A percentile compares a stretch with the other conserved stretches of the same genome.
These are phyloP conservation scores for Fusarium hainanense DNA, from an alignment of 2,329 filamentous ascomycete genomes.

Conservation along the genomic window DNA sequence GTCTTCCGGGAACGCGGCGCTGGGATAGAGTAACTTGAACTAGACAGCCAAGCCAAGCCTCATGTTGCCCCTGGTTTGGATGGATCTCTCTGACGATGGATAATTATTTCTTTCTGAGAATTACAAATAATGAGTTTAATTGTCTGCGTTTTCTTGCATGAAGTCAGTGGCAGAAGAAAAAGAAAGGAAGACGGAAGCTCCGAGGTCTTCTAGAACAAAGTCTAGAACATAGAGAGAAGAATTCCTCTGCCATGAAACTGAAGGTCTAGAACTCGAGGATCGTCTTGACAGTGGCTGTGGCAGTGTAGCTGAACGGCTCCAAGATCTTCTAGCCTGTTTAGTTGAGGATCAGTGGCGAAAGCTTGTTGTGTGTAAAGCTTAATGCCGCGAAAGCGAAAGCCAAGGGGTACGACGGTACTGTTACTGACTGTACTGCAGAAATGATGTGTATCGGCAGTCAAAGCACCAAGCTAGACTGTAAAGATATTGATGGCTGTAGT, in stretches of 20 bases:
- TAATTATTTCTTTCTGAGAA: neutral
- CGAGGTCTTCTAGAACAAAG: constrained; percentile 14
- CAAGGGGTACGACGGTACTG: constrained; percentile 1
- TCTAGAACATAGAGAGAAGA: constrained; percentile 1
- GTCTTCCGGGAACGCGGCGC: constrained; percentile 4
- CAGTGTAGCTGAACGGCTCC: constrained; percentile 5
- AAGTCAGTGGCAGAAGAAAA: neutral
- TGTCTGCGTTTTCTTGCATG: neutral
- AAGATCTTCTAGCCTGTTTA: neutral
- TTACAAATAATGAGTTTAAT: constrained; percentile 14
- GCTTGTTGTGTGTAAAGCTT: constrained; percentile 40
- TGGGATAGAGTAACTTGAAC: constrained; percentile 1
- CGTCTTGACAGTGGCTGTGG: neutral
- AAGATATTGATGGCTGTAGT: neutral
- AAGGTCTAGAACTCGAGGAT: constrained; percentile 30
- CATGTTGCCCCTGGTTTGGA: neutral
- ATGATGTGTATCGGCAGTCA: neutral
- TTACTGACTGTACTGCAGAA: neutral
- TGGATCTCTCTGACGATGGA: neutral
- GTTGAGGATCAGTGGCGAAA: constrained; percentile 27
- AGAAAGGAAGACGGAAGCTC: neutral
- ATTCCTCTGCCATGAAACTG: neutral
- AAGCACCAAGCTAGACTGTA: neutral
- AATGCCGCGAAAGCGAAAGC: constrained; percentile 6
- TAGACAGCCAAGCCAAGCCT: neutral